phyloP scores from a whole-genome alignment of 2,329 filamentous ascomycete genomes.

The Fusarium pininemorale region DNA sequence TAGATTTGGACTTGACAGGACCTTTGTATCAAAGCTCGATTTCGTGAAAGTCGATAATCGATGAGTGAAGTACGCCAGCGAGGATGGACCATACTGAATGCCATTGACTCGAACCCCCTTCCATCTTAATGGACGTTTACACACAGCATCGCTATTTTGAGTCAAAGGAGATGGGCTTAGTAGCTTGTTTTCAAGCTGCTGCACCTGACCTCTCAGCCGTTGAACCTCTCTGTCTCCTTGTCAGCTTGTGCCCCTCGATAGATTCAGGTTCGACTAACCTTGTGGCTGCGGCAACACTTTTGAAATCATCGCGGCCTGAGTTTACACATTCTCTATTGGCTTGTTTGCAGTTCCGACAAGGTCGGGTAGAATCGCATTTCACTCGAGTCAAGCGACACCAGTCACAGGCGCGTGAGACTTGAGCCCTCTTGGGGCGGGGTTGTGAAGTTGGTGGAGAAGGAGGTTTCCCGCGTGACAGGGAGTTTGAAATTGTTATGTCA shows the following conservation, averaged over 20 bases:
- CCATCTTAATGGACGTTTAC: conserved; percentile 3
- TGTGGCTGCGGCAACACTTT: conserved; percentile 39
- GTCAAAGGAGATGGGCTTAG: not conserved
- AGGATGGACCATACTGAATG: conserved; percentile 37
- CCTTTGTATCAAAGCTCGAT: not conserved
- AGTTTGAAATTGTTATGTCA: conserved; percentile 26
- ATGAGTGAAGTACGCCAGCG: conserved; percentile 33
- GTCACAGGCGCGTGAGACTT: conserved; percentile 45
- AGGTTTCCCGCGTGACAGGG: conserved; percentile 25
- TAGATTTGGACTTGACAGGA: not conserved
- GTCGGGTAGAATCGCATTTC: conserved; percentile 43
- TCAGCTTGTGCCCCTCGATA: not conserved
- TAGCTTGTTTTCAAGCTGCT: conserved; percentile 32
- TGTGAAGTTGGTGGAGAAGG: conserved; percentile 27
- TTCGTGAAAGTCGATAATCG: conserved; percentile 33
- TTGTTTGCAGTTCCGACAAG: conserved; percentile 41
- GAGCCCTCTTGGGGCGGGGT: conserved; percentile 42
- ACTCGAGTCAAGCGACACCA: conserved; percentile 45
- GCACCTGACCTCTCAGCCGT: conserved; percentile 29
- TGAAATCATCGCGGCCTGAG: conserved; percentile 38
- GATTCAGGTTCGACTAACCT: conserved; percentile 7
- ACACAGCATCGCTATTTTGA: not conserved
- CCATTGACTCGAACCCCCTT: conserved; percentile 8
- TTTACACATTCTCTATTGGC: conserved; percentile 38
- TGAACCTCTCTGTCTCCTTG: conserved; percentile 35